Evolutionary conservation across 73 alveolate species (phyloP).

Genomic region (Durusdinium trenchii): DNA sequence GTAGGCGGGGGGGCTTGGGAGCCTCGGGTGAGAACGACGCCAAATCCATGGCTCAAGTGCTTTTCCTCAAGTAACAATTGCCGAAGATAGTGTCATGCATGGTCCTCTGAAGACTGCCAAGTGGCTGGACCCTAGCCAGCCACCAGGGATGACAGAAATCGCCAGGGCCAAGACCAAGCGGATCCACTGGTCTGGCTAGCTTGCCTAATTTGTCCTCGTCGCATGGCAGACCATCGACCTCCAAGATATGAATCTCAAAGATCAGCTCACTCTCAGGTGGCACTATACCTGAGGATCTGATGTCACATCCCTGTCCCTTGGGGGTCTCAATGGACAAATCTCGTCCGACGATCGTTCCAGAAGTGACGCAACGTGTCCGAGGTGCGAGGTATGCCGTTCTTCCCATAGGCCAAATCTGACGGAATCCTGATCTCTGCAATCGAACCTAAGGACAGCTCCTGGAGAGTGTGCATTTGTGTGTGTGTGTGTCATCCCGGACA

Average conservation of each 20-base stretch:
- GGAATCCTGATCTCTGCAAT: slow-evolving; percentile 85
- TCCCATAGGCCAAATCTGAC: slow-evolving; percentile 74
- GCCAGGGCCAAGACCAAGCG: no score
- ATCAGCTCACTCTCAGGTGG: slow-evolving; percentile 51
- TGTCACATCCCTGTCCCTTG: not conserved
- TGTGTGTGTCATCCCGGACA: not conserved
- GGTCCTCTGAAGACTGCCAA: not conserved
- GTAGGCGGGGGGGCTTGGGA: slow-evolving; percentile 36
- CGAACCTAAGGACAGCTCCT: slow-evolving; percentile 76
- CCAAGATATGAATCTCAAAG: slow-evolving; percentile 64
- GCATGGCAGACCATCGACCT: slow-evolving; percentile 29
- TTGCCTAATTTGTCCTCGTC: not conserved
- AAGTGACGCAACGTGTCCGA: not conserved
- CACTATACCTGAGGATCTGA: slow-evolving; percentile 12
- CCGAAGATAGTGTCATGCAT: not conserved
- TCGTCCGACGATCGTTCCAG: not conserved
- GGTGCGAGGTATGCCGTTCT: slow-evolving; percentile 69
- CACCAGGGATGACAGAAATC: slow-evolving; percentile 56
- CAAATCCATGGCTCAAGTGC: not conserved
- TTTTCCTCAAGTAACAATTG: not conserved
- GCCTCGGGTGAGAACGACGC: not conserved
- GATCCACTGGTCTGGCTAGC: not conserved
- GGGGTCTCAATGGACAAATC: not conserved
- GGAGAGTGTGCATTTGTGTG: not conserved
- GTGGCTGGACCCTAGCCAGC: slow-evolving; percentile 77